These are phyloP conservation scores for Styphnolobium japonicum DNA, from an alignment of 306 rosid species.

Conservation along the genomic window DNA sequence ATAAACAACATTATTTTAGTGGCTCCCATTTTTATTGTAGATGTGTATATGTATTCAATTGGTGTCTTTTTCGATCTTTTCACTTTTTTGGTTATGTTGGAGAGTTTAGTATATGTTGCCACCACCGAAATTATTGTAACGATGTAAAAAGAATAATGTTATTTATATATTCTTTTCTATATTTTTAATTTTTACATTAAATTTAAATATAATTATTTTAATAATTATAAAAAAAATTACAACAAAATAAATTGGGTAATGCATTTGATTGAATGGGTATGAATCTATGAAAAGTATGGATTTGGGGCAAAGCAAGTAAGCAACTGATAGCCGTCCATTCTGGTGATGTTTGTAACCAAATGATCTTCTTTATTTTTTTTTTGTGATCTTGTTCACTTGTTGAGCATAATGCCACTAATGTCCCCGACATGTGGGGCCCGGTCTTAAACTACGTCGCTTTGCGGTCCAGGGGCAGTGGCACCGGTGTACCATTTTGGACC, in stretches of 20 bases:
- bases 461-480: constrained; percentile 52
- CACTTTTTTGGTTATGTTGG: no score
- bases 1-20: background rate
- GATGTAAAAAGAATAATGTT: no score
- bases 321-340: constrained; percentile 23
- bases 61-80: no score
- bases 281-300: constrained; percentile 26
- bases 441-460: constrained; percentile 36
- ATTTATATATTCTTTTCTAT: no score
- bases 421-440: constrained; percentile 79
- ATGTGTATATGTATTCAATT: background rate
- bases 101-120: no score
- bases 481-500: constrained; percentile 23
- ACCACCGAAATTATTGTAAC: no score
- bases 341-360: constrained; percentile 19
- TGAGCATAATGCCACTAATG: constrained; percentile 40
- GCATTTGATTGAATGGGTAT: constrained; percentile 17
- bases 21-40: background rate
- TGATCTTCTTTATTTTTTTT: background rate
- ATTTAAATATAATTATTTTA: background rate
- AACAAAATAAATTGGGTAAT: constrained; percentile 6
- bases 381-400: constrained; percentile 6
- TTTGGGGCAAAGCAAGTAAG: constrained; percentile 27
- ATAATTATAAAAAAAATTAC: background rate
- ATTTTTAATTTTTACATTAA: background rate